Percentiles rank a stretch among this genome's conserved stretches.
Evolutionary conservation across 305 asterid genomes (phyloP).

Genomic region (Fraxinus nigra): DNA sequence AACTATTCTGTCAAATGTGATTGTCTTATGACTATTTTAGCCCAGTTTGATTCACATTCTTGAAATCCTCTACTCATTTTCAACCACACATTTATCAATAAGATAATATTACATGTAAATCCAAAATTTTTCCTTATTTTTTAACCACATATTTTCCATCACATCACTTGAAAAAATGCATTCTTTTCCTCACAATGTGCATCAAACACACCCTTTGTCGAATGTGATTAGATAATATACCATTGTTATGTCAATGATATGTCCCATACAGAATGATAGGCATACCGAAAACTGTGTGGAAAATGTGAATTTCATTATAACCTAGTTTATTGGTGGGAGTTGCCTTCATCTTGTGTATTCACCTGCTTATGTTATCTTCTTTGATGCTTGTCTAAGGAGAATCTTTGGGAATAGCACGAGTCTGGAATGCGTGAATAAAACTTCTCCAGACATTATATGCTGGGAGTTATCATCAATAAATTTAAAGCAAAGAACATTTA

Average conservation of each 20-base stretch:
- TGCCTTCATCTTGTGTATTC: background rate
- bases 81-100: too few relatives aligned
- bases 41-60: too few relatives aligned
- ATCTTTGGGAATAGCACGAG: background rate
- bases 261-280: background rate
- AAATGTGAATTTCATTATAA: background rate
- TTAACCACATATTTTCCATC: too few relatives aligned
- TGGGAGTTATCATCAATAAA: background rate
- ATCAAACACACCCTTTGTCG: background rate
- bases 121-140: too few relatives aligned
- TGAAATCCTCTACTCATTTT: too few relatives aligned
- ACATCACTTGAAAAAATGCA: too few relatives aligned
- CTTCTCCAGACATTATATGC: background rate
- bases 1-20: background rate
- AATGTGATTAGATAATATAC: background rate
- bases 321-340: background rate
- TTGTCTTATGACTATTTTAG: background rate
- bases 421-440: conserved; percentile 3
- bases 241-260: background rate
- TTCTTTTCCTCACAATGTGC: too few relatives aligned
- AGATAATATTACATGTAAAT: too few relatives aligned
- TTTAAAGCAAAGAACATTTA: background rate
- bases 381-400: background rate
- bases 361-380: conserved; percentile 1
- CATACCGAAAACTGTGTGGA: background rate